These are phyloP conservation scores for Saccharomycopsis fodiens DNA, from an alignment of 805 yeast genomes.

Conservation along the genomic window DNA sequence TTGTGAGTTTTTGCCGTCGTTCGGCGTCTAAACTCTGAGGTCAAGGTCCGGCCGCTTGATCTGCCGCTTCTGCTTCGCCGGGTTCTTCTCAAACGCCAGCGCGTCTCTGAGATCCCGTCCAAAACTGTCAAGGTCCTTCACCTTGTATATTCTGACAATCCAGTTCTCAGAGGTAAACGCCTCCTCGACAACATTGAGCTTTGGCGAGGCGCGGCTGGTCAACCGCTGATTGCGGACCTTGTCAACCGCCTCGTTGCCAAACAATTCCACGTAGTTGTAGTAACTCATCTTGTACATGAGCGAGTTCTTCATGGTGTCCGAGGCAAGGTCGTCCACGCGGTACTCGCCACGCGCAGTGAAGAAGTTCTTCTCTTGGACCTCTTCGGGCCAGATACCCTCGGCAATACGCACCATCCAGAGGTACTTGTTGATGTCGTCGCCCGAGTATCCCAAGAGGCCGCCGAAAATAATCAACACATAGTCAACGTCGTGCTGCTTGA, in stretches of 20 bases:
- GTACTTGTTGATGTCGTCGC: conserved; percentile 95
- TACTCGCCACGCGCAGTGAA: conserved; percentile 86
- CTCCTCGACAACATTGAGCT: conserved; percentile 78
- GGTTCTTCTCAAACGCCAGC: conserved; percentile 41
- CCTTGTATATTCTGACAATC: conserved; percentile 90
- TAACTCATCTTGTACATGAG: conserved; percentile 93
- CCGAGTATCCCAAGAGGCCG: conserved; percentile 86
- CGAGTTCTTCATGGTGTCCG: conserved; percentile 80
- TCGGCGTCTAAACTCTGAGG: conserved; percentile 30
- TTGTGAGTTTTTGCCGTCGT: neutral
- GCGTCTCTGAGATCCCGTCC: conserved; percentile 72
- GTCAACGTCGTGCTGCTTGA: conserved; percentile 89
- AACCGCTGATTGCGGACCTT: conserved; percentile 84
- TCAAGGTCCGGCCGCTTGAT: conserved; percentile 50
- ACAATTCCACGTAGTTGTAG: conserved; percentile 74
- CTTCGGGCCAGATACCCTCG: conserved; percentile 99
- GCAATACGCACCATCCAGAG: conserved; percentile 98
- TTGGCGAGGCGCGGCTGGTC: conserved; percentile 39
- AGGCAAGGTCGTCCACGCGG: conserved; percentile 73
- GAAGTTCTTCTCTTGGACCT: conserved; percentile 74
- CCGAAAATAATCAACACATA: conserved; percentile 91
- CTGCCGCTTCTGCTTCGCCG: conserved; percentile 34
- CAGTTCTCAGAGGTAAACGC: conserved; percentile 94
- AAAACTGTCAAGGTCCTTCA: conserved; percentile 77
- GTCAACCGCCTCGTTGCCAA: conserved; percentile 56